Percentiles rank a stretch among this genome's conserved stretches.
phyloP scores from a whole-genome alignment of 208 protist species.

The Leishmania tropica region DNA sequence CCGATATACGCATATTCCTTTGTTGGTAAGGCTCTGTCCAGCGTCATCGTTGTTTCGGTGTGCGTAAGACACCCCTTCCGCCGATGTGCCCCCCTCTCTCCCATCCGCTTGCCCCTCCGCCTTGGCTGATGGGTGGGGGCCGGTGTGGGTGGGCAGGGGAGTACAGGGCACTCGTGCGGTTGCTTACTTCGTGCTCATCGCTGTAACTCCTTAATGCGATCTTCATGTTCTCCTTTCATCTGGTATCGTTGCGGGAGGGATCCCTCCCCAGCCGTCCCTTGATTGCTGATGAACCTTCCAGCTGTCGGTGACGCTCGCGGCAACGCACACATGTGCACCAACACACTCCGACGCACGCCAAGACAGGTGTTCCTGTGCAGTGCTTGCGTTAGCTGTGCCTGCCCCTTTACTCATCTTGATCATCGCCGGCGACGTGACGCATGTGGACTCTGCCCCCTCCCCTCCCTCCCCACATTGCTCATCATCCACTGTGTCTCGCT shows the following conservation, averaged over 20 bases:
- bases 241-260: not conserved
- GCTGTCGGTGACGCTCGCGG: not conserved
- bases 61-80: not conserved
- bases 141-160: not conserved
- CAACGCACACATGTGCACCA: not conserved
- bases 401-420: too few relatives aligned
- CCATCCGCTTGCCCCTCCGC: not conserved
- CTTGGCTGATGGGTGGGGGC: too few relatives aligned
- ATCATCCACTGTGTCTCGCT: not conserved
- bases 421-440: too few relatives aligned
- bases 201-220: too few relatives aligned
- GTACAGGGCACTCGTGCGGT: not conserved
- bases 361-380: not conserved
- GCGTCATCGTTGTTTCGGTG: not conserved
- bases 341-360: not conserved
- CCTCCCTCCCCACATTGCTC: not conserved
- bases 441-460: too few relatives aligned
- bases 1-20: too few relatives aligned
- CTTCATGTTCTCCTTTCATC: not conserved
- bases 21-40: not conserved
- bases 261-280: not conserved
- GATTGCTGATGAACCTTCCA: not conserved
- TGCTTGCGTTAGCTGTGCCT: not conserved
- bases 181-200: not conserved
- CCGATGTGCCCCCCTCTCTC: not conserved